Evolutionary conservation across 352 stramenopile genomes (phyloP).

Genomic region (Pythium grandisporangium): DNA sequence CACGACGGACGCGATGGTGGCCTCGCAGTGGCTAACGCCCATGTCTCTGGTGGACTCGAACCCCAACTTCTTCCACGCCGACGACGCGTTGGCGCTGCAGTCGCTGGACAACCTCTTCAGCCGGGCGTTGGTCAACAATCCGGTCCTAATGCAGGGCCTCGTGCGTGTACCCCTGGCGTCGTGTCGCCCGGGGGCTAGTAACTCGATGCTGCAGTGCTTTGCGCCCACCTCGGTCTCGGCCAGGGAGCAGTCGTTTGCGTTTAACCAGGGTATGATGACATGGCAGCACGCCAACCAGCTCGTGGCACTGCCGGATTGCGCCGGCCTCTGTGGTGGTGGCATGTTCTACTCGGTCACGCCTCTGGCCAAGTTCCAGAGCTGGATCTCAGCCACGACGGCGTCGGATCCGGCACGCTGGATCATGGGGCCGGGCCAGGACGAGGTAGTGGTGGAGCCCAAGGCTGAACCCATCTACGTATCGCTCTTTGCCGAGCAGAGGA

Average conservation of each 20-base stretch:
- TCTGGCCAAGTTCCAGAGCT: constrained; percentile 2
- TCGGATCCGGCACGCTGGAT: constrained; percentile 2
- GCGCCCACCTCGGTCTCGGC: constrained; percentile 1
- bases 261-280: constrained; percentile 12
- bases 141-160: constrained; percentile 5
- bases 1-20: neutral
- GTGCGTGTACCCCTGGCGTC: constrained; percentile 11
- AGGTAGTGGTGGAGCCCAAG: neutral
- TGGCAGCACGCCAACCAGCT: constrained; percentile 6
- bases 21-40: no score
- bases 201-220: constrained; percentile 9
- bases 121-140: constrained; percentile 6
- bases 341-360: constrained; percentile 18
- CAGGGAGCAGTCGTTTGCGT: constrained; percentile 7
- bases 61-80: constrained; percentile 4
- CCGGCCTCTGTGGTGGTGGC: constrained; percentile 13
- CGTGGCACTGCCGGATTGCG: constrained; percentile 12
- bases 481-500: constrained; percentile 1
- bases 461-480: neutral
- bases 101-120: constrained; percentile 19
- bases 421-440: no score
- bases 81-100: constrained; percentile 5
- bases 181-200: constrained; percentile 8
- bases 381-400: constrained; percentile 10
- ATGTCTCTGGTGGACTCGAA: constrained; percentile 2